phyloP scores from a whole-genome alignment of 129 eudicot species.

The Ambrosia trifida region DNA sequence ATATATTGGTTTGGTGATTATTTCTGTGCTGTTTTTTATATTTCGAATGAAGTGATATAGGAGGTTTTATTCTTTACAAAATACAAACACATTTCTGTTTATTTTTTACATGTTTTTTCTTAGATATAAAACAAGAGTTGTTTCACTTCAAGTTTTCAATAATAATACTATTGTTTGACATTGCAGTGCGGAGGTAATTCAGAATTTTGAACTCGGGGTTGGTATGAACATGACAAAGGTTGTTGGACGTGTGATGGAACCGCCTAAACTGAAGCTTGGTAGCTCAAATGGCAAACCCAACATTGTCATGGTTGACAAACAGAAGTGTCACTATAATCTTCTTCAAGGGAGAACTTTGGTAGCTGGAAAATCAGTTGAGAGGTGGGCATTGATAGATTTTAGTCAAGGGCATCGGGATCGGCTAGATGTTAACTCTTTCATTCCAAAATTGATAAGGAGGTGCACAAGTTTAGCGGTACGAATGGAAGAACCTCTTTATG shows the following conservation, averaged over 20 bases:
- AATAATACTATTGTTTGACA: neutral
- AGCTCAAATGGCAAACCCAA: conserved; percentile 19
- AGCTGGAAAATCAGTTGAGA: conserved; percentile 45
- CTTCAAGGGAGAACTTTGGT: conserved; percentile 41
- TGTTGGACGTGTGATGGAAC: conserved; percentile 57
- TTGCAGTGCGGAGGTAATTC: conserved; percentile 43
- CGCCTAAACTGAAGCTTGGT: conserved; percentile 63
- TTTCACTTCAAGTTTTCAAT: neutral
- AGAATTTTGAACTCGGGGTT: conserved; percentile 52
- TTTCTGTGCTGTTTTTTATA: too few species aligned
- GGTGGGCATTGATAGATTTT: conserved; percentile 82
- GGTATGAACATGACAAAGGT: conserved; percentile 58
- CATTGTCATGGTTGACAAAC: conserved; percentile 41
- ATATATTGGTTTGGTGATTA: too few species aligned
- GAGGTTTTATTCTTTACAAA: neutral
- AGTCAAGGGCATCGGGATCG: conserved; percentile 16
- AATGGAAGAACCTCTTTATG: conserved; percentile 43
- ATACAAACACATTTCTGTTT: neutral
- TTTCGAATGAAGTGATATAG: neutral
- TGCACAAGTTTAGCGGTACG: conserved; percentile 44
- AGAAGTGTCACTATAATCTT: conserved; percentile 72
- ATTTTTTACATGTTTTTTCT: neutral
- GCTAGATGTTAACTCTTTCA: conserved; percentile 29
- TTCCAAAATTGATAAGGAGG: conserved; percentile 37
- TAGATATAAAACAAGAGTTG: neutral